These are phyloP conservation scores for Dictyostelium capitatum DNA, from an alignment of 78 protist species.

Conservation along the genomic window DNA sequence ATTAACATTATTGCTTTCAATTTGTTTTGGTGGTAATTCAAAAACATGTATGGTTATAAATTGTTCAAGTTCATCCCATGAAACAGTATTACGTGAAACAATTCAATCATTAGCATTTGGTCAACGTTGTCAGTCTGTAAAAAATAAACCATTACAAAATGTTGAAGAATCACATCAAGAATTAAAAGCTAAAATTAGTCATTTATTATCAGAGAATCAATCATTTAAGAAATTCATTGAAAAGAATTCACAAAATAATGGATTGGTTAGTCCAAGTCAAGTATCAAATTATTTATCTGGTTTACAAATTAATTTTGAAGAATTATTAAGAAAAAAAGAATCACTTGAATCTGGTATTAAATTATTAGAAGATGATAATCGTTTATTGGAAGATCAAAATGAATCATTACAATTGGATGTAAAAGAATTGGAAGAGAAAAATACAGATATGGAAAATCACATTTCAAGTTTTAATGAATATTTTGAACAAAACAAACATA, in stretches of 20 bases:
- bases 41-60: slow-evolving; percentile 90
- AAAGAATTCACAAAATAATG: background rate
- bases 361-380: background rate
- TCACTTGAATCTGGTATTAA: background rate
- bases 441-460: background rate
- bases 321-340: background rate
- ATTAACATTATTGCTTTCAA: slow-evolving; percentile 88
- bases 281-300: background rate
- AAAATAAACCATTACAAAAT: slow-evolving; percentile 37
- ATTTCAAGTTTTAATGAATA: background rate
- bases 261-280: background rate
- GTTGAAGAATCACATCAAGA: slow-evolving; percentile 13
- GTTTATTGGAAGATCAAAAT: background rate
- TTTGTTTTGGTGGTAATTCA: slow-evolving; percentile 92
- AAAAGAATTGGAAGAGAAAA: background rate
- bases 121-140: slow-evolving; percentile 25
- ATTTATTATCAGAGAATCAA: background rate
- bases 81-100: slow-evolving; percentile 27
- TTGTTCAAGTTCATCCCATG: slow-evolving; percentile 43
- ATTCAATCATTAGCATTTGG: slow-evolving; percentile 18
- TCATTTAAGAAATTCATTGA: background rate
- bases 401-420: background rate
- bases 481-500: background rate
- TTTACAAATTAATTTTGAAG: background rate
- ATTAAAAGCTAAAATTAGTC: background rate